Evolutionary conservation across 2,329 filamentous ascomycete species (phyloP), one percentile per base, ranked within the genome.

Genomic region (Aphanoascus verrucosus): DNA sequence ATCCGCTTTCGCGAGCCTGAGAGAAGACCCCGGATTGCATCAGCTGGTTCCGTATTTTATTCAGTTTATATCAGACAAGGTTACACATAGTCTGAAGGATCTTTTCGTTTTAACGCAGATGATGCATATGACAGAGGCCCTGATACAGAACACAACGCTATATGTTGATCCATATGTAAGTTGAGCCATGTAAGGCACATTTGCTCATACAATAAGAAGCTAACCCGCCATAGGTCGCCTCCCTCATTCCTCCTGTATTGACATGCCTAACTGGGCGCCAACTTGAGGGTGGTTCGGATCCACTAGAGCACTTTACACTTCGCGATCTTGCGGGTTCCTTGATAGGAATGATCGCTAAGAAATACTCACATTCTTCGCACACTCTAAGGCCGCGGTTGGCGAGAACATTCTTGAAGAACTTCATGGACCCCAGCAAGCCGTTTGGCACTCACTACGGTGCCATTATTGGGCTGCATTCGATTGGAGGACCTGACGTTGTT

Each of bases 31-130:
- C 0, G 91, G 91, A 37, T 80, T 97, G 38, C 93, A 98, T 67
- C 93, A 98, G 70, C 81, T 98, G 8, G 83, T 95, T 28, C 93
- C 93, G 0, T 98, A 98, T 71, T 96, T 97, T 63, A 85, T 95
- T 56, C 89, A 94, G 67, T 97, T 95, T 68, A 86, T 97, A 63
- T 85, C 89, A 17, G 91, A 96, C 67, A 93, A 95, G 69, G 88
- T 98, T 49, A 97, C 93, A 1, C 93, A 98, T 68, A 86, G 84
- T 60, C 79, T 95, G 59, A 90, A 94, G 70, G 87, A 94, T 67
- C 79, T 90, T 1, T 96, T 96, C 66, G 82, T 89, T 4, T 77
- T 98, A 19, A 84, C 83, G 17, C 88, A 94, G 67, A 93, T 94
- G 81, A 91, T 98, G 85, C 84, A 89, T 63, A 81, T 97, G 56